Conservation (phyloP, 345 rosid genomes). For the Eucalyptus marginata region DNA sequence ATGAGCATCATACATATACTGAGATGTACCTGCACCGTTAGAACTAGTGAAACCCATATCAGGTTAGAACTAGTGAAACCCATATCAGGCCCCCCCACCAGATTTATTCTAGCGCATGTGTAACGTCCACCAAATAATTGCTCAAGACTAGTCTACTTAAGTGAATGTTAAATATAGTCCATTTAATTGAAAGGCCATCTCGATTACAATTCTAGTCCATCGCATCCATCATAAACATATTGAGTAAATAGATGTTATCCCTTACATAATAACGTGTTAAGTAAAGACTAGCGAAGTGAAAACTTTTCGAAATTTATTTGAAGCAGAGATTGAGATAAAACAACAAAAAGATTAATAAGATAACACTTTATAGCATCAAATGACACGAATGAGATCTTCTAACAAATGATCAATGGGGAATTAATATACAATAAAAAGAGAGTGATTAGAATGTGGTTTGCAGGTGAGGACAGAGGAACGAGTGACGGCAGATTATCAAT, state of each 20-base stretch:
- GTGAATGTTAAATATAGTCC: not conserved
- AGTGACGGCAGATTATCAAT: conserved; percentile 29
- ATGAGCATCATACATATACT: not conserved
- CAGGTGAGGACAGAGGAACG: conserved; percentile 35
- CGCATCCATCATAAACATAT: not conserved
- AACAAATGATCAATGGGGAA: not conserved
- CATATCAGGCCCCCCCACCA: not conserved
- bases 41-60: not conserved
- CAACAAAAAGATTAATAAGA: not conserved
- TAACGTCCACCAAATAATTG: not conserved
- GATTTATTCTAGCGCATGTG: not conserved
- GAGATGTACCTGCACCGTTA: not conserved
- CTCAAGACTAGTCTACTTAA: not conserved
- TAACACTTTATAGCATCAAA: not conserved
- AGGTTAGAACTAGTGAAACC: not conserved
- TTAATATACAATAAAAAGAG: not conserved
- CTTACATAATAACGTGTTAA: not conserved
- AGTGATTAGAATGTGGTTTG: not conserved
- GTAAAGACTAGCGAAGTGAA: not conserved
- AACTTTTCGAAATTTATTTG: too few species aligned
- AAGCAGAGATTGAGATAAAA: not conserved
- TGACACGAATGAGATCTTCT: not conserved
- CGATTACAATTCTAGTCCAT: too few species aligned
- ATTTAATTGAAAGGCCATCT: not conserved
- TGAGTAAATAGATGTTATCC: not conserved